phyloP scores from a whole-genome alignment of 768 basidiomycete genomes.

The Mycena vitilis region DNA sequence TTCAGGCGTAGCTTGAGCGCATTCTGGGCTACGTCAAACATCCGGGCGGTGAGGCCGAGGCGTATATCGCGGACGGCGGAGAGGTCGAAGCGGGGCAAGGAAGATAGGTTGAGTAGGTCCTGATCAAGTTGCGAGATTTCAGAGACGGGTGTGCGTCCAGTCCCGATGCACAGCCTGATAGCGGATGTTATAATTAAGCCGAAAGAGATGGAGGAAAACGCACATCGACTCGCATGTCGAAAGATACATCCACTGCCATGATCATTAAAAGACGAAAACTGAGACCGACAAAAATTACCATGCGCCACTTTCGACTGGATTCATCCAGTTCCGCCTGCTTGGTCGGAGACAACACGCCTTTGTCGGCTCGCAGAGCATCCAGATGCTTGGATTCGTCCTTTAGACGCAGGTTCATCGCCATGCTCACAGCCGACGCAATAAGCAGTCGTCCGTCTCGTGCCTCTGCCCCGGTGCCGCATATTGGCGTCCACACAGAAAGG shows the following conservation, averaged over 20 bases:
- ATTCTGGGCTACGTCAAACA: slow-evolving; percentile 46
- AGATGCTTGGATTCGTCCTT: slow-evolving; percentile 50
- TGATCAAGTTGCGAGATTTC: slow-evolving; percentile 44
- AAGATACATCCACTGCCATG: slow-evolving; percentile 53
- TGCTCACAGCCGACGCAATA: slow-evolving; percentile 56
- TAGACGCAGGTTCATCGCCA: slow-evolving; percentile 58
- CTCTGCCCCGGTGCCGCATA: slow-evolving; percentile 46
- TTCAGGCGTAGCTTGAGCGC: slow-evolving; percentile 47
- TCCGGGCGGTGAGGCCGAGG: slow-evolving; percentile 49
- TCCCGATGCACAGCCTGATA: slow-evolving; percentile 54
- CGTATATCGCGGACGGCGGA: slow-evolving; percentile 48
- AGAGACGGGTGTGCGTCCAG: slow-evolving; percentile 54
- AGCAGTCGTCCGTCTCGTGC: slow-evolving; percentile 52
- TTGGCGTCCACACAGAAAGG: slow-evolving; percentile 58
- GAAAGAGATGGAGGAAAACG: slow-evolving; percentile 14
- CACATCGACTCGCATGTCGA: slow-evolving; percentile 53
- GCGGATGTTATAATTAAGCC: not conserved
- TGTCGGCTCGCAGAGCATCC: slow-evolving; percentile 43
- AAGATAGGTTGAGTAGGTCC: slow-evolving; percentile 44
- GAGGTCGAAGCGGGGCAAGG: slow-evolving; percentile 36
- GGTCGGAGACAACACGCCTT: slow-evolving; percentile 17
- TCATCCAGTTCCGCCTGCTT: slow-evolving; percentile 44
- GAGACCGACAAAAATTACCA: slow-evolving; percentile 44
- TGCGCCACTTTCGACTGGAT: slow-evolving; percentile 49
- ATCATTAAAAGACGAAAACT: slow-evolving; percentile 12